A percentile compares a stretch with the other conserved stretches of the same genome.
Conservation (phyloP, 1,284 basidiomycete genomes). For the Ustanciosporium gigantosporum region DNA sequence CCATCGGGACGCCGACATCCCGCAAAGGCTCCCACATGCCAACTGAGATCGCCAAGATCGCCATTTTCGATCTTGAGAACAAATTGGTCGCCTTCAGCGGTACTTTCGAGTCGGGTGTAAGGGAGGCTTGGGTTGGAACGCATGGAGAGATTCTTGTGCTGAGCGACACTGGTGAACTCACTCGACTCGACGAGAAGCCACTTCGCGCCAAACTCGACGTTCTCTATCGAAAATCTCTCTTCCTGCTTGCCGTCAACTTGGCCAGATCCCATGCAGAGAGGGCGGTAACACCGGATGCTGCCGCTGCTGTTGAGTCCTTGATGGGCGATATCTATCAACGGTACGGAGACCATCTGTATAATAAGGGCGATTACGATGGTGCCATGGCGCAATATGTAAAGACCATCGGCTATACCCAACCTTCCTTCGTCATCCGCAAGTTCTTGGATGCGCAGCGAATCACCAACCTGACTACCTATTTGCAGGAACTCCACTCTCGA, state of each 20-base stretch:
- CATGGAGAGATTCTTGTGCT: conserved; percentile 45
- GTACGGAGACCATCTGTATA: conserved; percentile 89
- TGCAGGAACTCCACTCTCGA: conserved; percentile 88
- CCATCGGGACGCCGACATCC: conserved; percentile 10
- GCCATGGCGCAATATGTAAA: conserved; percentile 89
- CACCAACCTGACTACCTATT: conserved; percentile 88
- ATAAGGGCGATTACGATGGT: conserved; percentile 87
- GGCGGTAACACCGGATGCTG: conserved; percentile 19
- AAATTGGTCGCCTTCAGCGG: conserved; percentile 77
- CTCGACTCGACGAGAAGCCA: conserved; percentile 47
- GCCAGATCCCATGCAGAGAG: conserved; percentile 43
- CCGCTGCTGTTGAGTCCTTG: conserved; percentile 36
- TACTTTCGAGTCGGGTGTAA: conserved; percentile 47
- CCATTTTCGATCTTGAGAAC: conserved; percentile 89
- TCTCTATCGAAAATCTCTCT: conserved; percentile 52
- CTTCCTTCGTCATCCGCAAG: conserved; percentile 94
- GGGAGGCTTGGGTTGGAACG: conserved; percentile 25
- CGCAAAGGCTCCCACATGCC: conserved; percentile 4
- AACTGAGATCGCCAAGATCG: conserved; percentile 70
- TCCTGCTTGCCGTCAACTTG: conserved; percentile 52
- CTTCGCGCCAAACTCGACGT: conserved; percentile 52
- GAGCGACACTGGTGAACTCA: conserved; percentile 34
- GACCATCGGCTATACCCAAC: conserved; percentile 85
- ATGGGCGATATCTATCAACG: conserved; percentile 63
- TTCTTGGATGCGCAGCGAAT: conserved; percentile 96